A percentile compares a stretch with the other conserved stretches of the same genome.
Conservation (phyloP, 805 yeast species). For the Isabelozyma gotoi region DNA sequence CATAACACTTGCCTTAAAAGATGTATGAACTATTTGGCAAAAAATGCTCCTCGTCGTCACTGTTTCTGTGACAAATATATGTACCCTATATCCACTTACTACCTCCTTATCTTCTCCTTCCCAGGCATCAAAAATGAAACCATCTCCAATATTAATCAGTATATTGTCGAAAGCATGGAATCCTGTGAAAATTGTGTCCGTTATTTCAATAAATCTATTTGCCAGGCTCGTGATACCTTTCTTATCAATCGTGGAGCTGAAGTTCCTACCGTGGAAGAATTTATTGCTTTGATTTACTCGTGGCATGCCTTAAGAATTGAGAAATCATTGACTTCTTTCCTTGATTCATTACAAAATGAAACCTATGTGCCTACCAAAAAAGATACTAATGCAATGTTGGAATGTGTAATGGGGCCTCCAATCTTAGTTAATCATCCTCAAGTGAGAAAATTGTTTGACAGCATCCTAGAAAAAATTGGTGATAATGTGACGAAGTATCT, state of each 20-base stretch:
- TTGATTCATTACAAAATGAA: constrained; percentile 3
- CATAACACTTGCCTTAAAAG: constrained; percentile 12
- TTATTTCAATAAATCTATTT: constrained; percentile 53
- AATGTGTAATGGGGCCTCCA: constrained; percentile 53
- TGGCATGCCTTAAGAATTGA: constrained; percentile 32
- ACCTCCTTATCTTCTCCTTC: constrained; percentile 62
- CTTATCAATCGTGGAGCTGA: constrained; percentile 47
- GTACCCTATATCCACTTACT: constrained; percentile 51
- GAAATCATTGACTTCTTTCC: constrained; percentile 6
- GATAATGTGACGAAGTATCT: background rate
- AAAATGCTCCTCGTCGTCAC: constrained; percentile 32
- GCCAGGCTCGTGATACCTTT: constrained; percentile 51
- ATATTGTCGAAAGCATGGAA: constrained; percentile 38
- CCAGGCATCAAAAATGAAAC: constrained; percentile 41
- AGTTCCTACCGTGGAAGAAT: constrained; percentile 27
- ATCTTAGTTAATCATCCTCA: constrained; percentile 40
- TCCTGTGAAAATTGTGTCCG: constrained; percentile 55
- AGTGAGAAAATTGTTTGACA: constrained; percentile 20
- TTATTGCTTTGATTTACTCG: constrained; percentile 27
- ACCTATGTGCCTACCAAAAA: background rate
- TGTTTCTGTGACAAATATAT: constrained; percentile 56
- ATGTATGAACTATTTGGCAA: constrained; percentile 23
- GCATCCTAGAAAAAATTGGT: background rate
- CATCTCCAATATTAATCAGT: constrained; percentile 41
- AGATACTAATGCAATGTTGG: constrained; percentile 30